These are phyloP conservation scores for Starmera amethionina DNA, from an alignment of 805 yeast species.

Conservation along the genomic window DNA sequence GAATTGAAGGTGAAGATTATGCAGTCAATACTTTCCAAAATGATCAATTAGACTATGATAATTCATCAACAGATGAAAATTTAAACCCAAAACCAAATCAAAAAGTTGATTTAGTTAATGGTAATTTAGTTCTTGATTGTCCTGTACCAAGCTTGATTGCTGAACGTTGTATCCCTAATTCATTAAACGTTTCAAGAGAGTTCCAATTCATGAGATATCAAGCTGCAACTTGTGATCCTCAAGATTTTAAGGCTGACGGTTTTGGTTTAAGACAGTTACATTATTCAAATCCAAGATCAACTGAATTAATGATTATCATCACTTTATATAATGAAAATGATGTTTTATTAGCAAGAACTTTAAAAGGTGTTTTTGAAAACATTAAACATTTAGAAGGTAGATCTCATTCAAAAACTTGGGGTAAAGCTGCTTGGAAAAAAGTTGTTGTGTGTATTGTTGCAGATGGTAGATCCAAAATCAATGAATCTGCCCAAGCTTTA, in stretches of 20 bases:
- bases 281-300: conserved; percentile 67
- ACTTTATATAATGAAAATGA: conserved; percentile 92
- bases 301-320: conserved; percentile 77
- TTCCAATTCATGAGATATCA: conserved; percentile 85
- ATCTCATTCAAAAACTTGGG: conserved; percentile 72
- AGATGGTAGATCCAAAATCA: conserved; percentile 83
- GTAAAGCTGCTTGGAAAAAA: conserved; percentile 92
- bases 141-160: conserved; percentile 71
- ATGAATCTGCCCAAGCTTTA: conserved; percentile 69
- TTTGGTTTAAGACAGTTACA: conserved; percentile 80
- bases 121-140: conserved; percentile 80
- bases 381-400: conserved; percentile 63
- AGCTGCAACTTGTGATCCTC: conserved; percentile 90
- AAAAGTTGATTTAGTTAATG: conserved; percentile 32
- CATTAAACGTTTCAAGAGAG: conserved; percentile 42
- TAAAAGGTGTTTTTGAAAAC: conserved; percentile 86
- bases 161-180: conserved; percentile 33
- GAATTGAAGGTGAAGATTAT: conserved; percentile 17
- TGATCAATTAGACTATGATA: conserved; percentile 1
- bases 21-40: conserved; percentile 16
- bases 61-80: too few species aligned
- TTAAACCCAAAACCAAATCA: conserved; percentile 31
- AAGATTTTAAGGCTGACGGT: conserved; percentile 45
- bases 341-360: conserved; percentile 67
- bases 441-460: conserved; percentile 83